Percentiles rank a stretch among this genome's conserved stretches.
Conservation (phyloP, 2,329 filamentous ascomycete genomes). For the Colletotrichum shisoi region DNA sequence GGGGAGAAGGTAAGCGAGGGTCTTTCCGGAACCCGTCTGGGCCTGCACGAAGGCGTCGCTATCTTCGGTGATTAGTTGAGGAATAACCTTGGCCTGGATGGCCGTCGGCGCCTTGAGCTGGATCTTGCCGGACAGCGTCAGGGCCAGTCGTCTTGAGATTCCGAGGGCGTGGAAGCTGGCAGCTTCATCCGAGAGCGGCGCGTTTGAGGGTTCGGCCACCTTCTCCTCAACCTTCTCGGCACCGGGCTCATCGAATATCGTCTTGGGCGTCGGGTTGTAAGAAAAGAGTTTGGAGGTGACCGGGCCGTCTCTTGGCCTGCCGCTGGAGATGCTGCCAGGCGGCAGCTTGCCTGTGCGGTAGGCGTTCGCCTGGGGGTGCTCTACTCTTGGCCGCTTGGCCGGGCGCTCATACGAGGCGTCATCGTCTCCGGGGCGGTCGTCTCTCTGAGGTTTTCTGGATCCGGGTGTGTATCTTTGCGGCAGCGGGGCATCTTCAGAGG, state of each 20-base stretch:
- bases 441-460: constrained; percentile 33
- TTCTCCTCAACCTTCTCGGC: constrained; percentile 54
- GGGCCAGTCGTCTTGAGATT: constrained; percentile 79
- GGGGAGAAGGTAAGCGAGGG: constrained; percentile 91
- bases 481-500: constrained; percentile 39
- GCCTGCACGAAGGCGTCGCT: constrained; percentile 95
- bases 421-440: constrained; percentile 44
- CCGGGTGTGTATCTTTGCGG: constrained; percentile 28
- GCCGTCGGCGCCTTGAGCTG: constrained; percentile 89
- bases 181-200: constrained; percentile 82
- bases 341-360: constrained; percentile 50
- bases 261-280: constrained; percentile 80
- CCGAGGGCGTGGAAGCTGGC: constrained; percentile 88
- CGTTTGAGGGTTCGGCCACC: constrained; percentile 82
- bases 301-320: constrained; percentile 52
- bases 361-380: constrained; percentile 43
- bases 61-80: constrained; percentile 79
- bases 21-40: constrained; percentile 97
- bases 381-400: constrained; percentile 58
- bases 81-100: constrained; percentile 89
- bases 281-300: constrained; percentile 93
- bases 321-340: constrained; percentile 46
- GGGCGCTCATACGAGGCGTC: constrained; percentile 47
- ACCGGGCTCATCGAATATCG: constrained; percentile 61
- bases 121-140: constrained; percentile 85